Evolutionary conservation across 2,329 filamentous ascomycete genomes (phyloP), one percentile per base, ranked within the genome.

Genomic region (Rhinocladiella mackenziei): DNA sequence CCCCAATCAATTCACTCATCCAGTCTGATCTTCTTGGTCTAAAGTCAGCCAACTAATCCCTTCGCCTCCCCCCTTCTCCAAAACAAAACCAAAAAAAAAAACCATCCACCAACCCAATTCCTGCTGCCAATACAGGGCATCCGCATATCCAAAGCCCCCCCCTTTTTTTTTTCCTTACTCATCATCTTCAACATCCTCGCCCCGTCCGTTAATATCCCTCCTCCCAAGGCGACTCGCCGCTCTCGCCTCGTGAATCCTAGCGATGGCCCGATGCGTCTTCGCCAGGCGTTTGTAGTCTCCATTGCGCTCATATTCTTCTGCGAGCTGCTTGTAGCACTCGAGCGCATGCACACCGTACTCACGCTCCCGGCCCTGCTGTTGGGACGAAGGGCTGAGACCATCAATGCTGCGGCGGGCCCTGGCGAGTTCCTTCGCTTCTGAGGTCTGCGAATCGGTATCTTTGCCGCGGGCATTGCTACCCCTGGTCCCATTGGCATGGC

Each of bases 241-340:
- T 25, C 55, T 63, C 3, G 53, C 51, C 28, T 97, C 92, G 63
- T 96, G 89, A 17, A 97, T 89, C 38, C 84, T 86, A 14, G 89
- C 91, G 69, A 95, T 95, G 5, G 91, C 89, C 48, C 89, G 77
- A 63, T 96, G 84, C 0, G 89, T 85, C 50, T 89, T 79, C 1
- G 92, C 89, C 17, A 98, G 75, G 67, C 98, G 96, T 23, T 83
- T 76, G 58, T 94, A 96, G 66, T 98, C 92, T 0, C 86, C 70
- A 48, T 89, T 94, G 55, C 77, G 80, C 68, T 95, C 89, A 62
- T 97, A 98, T 65, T 97, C 89, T n/a, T 73, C 68, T 35, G 89
- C 86, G 39, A 98, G 80, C 65, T 98, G 91, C 61, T 86, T 85
- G 66, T 98, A 97, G 2, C 87, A 87, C 4, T 81, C 77, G 30